Evolutionary conservation across 192 early-diverging fungal genomes (phyloP), one percentile per base, ranked within the genome.

Genomic region (Chytriomyces hyalinus): DNA sequence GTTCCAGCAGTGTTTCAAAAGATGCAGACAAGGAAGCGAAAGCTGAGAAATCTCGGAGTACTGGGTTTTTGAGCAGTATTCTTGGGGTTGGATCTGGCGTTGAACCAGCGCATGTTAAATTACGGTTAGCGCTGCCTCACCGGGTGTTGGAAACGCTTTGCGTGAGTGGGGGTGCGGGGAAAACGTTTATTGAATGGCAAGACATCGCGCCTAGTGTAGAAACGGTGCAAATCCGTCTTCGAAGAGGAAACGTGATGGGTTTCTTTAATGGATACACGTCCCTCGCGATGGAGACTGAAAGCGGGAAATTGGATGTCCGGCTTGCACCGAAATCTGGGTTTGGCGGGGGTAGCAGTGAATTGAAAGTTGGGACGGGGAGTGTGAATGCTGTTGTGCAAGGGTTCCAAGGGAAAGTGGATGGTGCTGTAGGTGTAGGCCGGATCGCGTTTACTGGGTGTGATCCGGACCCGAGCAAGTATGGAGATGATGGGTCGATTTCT

Each of bases 321-420:
- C 26, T 49, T 15, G 13, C n/a, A 13, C 68, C 68, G 1, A 20
- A 57, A 20, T 13, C 53, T 13, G 68, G 68, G 24, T 6, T 49
- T 49, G 44, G 26, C 0, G 47, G 53, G n/a, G 45, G 47, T 24
- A 26, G 7, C 1, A 49, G 53, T 13, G 68, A 44, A 6, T 24
- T 70, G n/a, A 20, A 50, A 10, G 45, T 15, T 0, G 46, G 49
- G 49, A 49, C 10, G 20, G 68, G 68, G 6, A 22, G 17, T 51
- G 68, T 70, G 26, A 57, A 22, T n/a, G 68, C 68, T n/a, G 22
- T 70, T 28, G 47, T 70, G 28, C 6, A 15, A 11, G 68, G 68
- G 2, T 70, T 22, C 53, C 10, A 28, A 22, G 68, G 68, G 49
- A 10, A 10, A 15, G 68, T 70, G 6, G 13, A 11, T n/a, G n/a